These are phyloP conservation scores for Pythium aristosporum DNA, from an alignment of 352 stramenopile genomes.

Conservation along the genomic window DNA sequence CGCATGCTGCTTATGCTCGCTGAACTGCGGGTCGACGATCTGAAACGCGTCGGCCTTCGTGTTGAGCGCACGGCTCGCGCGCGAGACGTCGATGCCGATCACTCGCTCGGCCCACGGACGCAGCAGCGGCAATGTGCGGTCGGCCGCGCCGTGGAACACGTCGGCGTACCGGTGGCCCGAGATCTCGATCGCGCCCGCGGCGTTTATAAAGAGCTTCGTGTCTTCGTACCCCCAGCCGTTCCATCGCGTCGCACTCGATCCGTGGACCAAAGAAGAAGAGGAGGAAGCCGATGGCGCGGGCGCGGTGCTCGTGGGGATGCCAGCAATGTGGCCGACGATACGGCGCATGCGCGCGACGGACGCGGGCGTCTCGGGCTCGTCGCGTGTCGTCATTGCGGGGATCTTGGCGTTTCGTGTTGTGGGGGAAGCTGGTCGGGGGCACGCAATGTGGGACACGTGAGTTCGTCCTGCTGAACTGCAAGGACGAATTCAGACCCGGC, in stretches of 20 bases:
- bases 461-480: no score
- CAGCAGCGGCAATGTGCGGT: slow-evolving; percentile 52
- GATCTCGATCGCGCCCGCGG: slow-evolving; percentile 54
- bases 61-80: slow-evolving; percentile 37
- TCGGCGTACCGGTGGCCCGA: slow-evolving; percentile 55
- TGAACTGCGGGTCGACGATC: slow-evolving; percentile 16
- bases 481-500: background rate
- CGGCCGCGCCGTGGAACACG: slow-evolving; percentile 44
- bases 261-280: background rate
- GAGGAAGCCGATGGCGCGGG: slow-evolving; percentile 6
- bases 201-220: slow-evolving; percentile 70
- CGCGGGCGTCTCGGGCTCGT: slow-evolving; percentile 20
- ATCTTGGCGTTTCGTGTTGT: background rate
- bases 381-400: background rate
- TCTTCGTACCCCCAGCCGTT: slow-evolving; percentile 75
- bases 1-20: slow-evolving; percentile 20
- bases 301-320: background rate
- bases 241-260: slow-evolving; percentile 48
- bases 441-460: background rate
- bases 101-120: slow-evolving; percentile 57
- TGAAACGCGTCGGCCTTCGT: slow-evolving; percentile 34
- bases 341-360: slow-evolving; percentile 52
- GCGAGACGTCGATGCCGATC: slow-evolving; percentile 49
- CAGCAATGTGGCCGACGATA: slow-evolving; percentile 45
- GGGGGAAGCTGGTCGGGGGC: background rate